A percentile compares a stretch with the other conserved stretches of the same genome.
Conservation (phyloP, 176 grass and related monocot genomes). For the Otatea glauca region DNA sequence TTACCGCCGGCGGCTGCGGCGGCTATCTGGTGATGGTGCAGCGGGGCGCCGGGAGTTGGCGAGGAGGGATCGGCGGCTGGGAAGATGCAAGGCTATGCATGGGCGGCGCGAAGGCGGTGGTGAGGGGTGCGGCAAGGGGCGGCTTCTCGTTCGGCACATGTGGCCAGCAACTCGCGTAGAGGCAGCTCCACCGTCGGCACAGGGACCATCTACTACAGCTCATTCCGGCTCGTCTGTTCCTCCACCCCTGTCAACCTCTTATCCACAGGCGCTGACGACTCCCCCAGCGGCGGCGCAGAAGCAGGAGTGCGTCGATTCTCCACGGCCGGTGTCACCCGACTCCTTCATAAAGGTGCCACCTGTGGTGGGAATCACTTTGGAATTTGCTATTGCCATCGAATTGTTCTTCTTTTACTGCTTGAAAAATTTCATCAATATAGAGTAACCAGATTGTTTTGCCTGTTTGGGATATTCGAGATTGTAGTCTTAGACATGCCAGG, state of each 20-base stretch:
- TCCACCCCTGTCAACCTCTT: background rate
- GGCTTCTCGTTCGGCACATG: slow-evolving; percentile 74
- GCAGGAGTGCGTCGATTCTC: slow-evolving; percentile 41
- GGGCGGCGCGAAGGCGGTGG: slow-evolving; percentile 64
- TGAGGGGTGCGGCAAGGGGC: slow-evolving; percentile 52
- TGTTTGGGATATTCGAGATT: background rate
- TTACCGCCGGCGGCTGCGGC: slow-evolving; percentile 12
- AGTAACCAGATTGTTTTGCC: background rate
- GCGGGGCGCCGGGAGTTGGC: slow-evolving; percentile 38
- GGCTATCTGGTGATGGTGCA: slow-evolving; percentile 62
- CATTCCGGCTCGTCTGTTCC: slow-evolving; percentile 16
- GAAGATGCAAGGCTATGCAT: slow-evolving; percentile 84
- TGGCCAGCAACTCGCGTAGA: slow-evolving; percentile 67
- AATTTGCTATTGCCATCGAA: background rate
- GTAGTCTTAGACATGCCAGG: background rate
- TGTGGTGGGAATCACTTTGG: slow-evolving; percentile 25
- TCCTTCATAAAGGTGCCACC: slow-evolving; percentile 74
- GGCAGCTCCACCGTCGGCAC: slow-evolving; percentile 61
- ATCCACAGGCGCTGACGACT: slow-evolving; percentile 14
- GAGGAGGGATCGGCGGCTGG: slow-evolving; percentile 53
- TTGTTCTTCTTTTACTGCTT: slow-evolving; percentile 16
- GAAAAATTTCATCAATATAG: background rate
- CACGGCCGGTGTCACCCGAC: slow-evolving; percentile 31
- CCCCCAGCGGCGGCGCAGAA: slow-evolving; percentile 23
- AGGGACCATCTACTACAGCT: slow-evolving; percentile 34